phyloP scores from a whole-genome alignment of 768 basidiomycete species.

The Suillus hirtellus region DNA sequence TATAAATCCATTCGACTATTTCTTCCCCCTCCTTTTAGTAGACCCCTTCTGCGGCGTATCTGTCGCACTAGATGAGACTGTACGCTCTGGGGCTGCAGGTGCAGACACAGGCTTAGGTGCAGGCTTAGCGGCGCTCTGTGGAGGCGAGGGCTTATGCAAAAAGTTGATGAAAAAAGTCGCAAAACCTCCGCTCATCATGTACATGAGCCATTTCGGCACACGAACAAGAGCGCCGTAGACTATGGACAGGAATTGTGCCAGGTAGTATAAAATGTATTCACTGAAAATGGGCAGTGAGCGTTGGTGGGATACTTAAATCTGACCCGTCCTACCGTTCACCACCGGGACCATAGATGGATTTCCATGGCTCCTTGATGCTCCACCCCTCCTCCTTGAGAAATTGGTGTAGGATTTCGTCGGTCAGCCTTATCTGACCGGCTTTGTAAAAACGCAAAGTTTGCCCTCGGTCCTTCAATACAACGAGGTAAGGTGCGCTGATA shows the following conservation, averaged over 20 bases:
- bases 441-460: constrained; percentile 80
- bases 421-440: constrained; percentile 60
- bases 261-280: constrained; percentile 65
- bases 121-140: constrained; percentile 12
- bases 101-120: constrained; percentile 2
- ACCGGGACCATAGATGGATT: constrained; percentile 68
- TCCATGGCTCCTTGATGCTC: constrained; percentile 68
- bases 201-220: constrained; percentile 73
- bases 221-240: constrained; percentile 52
- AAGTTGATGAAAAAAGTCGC: constrained; percentile 69
- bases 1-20: constrained; percentile 9
- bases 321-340: constrained; percentile 58
- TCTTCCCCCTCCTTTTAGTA: constrained; percentile 31
- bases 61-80: constrained; percentile 15
- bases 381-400: constrained; percentile 69
- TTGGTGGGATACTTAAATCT: not conserved
- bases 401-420: constrained; percentile 57
- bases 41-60: constrained; percentile 22
- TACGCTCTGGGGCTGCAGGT: constrained; percentile 10
- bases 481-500: constrained; percentile 71
- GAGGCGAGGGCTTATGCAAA: constrained; percentile 46
- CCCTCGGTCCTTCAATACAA: constrained; percentile 71
- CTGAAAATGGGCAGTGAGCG: constrained; percentile 37
- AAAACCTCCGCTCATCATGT: constrained; percentile 61
- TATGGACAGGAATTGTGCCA: constrained; percentile 49